Conservation (phyloP, 495 filamentous ascomycete species). For the Mycothermus thermophilus region DNA sequence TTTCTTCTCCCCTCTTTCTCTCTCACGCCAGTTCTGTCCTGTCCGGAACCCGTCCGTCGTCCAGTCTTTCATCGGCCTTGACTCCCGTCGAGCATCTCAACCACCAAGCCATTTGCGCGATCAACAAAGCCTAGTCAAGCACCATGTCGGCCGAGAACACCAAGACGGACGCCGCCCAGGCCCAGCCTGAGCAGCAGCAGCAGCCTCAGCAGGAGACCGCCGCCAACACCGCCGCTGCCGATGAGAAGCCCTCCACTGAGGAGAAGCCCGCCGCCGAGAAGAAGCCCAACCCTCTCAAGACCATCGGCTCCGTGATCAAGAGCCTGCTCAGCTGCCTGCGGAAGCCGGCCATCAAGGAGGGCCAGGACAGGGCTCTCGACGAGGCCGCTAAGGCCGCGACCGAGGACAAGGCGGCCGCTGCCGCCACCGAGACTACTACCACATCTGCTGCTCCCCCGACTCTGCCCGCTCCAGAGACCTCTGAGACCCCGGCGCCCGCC, state of each 20-base stretch:
- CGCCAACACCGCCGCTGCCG: neutral
- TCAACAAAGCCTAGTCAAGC: neutral
- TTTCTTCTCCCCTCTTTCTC: neutral
- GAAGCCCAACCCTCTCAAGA: conserved; percentile 8
- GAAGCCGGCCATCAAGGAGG: conserved; percentile 2
- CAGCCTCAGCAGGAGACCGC: neutral
- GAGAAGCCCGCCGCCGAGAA: conserved; percentile 1
- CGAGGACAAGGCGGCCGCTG: neutral
- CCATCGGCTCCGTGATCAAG: conserved; percentile 2
- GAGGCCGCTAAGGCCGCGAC: neutral
- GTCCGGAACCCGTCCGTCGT: too few relatives aligned
- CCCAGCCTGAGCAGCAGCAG: neutral
- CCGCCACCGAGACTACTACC: neutral
- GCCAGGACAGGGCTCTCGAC: neutral
- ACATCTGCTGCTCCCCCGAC: too few relatives aligned
- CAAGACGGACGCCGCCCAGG: neutral
- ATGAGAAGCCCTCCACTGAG: neutral
- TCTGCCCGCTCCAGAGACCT: too few relatives aligned
- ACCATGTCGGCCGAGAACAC: neutral
- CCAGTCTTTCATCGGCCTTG: neutral
- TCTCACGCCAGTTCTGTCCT: neutral
- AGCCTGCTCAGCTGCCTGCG: conserved; percentile 6
- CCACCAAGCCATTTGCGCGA: neutral
- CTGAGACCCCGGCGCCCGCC: too few relatives aligned
- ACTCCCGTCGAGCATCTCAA: neutral